A percentile compares a stretch with the other conserved stretches of the same genome.
phyloP scores from a whole-genome alignment of 2,329 filamentous ascomycete genomes.

The Ustulina deusta region DNA sequence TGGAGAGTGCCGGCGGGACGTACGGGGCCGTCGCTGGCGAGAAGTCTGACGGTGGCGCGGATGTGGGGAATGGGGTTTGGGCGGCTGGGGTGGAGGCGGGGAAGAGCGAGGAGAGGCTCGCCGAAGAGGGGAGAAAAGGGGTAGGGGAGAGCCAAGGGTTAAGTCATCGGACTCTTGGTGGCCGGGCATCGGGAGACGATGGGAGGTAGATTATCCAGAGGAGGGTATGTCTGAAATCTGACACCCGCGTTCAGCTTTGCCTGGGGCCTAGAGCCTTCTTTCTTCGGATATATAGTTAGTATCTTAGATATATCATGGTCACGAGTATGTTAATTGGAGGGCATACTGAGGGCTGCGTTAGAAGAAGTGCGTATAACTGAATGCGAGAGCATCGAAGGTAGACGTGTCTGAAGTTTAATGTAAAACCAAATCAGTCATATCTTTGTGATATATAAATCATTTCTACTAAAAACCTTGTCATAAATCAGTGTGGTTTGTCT shows the following conservation, averaged over 20 bases:
- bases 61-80: conserved; percentile 21
- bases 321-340: background rate
- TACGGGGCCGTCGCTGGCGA: conserved; percentile 57
- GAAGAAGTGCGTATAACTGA: background rate
- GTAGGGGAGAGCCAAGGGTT: conserved; percentile 14
- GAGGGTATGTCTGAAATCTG: background rate
- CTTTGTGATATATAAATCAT: no score
- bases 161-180: conserved; percentile 46
- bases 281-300: background rate
- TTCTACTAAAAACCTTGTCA: no score
- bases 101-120: conserved; percentile 52
- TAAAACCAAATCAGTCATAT: no score
- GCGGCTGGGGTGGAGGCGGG: conserved; percentile 1
- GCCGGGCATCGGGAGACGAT: conserved; percentile 27
- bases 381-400: background rate
- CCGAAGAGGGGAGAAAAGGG: conserved; percentile 52
- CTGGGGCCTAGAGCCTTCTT: background rate
- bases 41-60: conserved; percentile 9
- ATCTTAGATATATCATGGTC: background rate
- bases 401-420: no score
- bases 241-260: background rate
- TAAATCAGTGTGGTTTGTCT: no score
- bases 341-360: background rate
- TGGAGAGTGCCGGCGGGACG: conserved; percentile 78
- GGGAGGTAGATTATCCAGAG: conserved; percentile 6